Evolutionary conservation across 768 basidiomycete species (phyloP).

Genomic region (Termitomyces bulborhizus): DNA sequence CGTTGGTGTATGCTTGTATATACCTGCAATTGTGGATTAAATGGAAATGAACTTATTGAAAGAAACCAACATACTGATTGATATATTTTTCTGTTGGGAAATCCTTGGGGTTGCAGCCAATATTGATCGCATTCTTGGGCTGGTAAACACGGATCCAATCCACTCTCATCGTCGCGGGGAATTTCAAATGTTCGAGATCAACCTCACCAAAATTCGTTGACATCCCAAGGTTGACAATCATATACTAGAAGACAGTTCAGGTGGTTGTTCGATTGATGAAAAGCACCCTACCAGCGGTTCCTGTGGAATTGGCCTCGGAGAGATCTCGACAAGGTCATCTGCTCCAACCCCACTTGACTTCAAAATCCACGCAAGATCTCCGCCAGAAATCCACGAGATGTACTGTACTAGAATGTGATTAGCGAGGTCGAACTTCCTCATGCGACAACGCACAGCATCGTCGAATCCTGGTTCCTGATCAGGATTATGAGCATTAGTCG

Average conservation of each 20-base stretch:
- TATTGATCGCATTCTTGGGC: constrained; percentile 56
- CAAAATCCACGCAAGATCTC: constrained; percentile 63
- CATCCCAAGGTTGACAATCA: constrained; percentile 83
- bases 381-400: constrained; percentile 72
- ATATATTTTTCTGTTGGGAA: constrained; percentile 85
- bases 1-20: constrained; percentile 73
- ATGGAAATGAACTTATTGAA: background rate
- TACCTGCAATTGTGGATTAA: constrained; percentile 25
- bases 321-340: constrained; percentile 49
- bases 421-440: background rate
- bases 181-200: constrained; percentile 63
- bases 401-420: constrained; percentile 36
- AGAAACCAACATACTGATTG: constrained; percentile 38
- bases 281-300: constrained; percentile 67
- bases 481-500: background rate
- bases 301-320: constrained; percentile 64
- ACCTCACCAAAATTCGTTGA: constrained; percentile 70
- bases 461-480: constrained; percentile 31
- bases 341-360: constrained; percentile 56
- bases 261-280: background rate
- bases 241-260: constrained; percentile 43
- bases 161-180: constrained; percentile 70
- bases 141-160: constrained; percentile 95
- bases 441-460: constrained; percentile 37
- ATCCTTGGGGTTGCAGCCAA: constrained; percentile 78